These are phyloP conservation scores for Benincasa hispida DNA, from an alignment of 306 rosid genomes.

Conservation along the genomic window DNA sequence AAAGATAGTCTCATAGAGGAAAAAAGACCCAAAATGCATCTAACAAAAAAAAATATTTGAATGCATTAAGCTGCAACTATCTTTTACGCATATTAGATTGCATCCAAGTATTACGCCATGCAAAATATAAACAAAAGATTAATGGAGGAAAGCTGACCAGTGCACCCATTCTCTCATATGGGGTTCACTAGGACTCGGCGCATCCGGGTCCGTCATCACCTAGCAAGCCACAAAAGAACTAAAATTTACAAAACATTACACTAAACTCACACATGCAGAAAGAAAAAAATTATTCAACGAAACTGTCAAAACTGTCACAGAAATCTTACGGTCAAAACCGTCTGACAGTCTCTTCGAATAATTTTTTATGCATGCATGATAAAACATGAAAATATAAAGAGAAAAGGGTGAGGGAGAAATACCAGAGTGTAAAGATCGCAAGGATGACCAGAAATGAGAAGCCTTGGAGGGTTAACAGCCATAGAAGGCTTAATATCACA, in stretches of 20 bases:
- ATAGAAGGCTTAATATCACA: slow-evolving; percentile 74
- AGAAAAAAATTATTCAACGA: too few species aligned
- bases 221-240: slow-evolving; percentile 11
- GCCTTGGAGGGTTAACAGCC: slow-evolving; percentile 42
- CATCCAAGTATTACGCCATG: neutral
- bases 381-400: neutral
- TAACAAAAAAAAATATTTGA: too few species aligned
- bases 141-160: slow-evolving; percentile 20
- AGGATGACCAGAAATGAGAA: slow-evolving; percentile 35
- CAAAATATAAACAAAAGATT: neutral
- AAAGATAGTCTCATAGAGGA: too few species aligned
- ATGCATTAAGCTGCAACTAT: too few species aligned
- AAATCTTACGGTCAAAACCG: too few species aligned
- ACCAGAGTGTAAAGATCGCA: slow-evolving; percentile 71
- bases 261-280: slow-evolving; percentile 15
- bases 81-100: too few species aligned
- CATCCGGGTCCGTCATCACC: slow-evolving; percentile 95
- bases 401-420: neutral
- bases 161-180: slow-evolving; percentile 80
- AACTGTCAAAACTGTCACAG: too few species aligned
- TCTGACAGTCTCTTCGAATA: too few species aligned
- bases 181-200: slow-evolving; percentile 96
- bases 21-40: too few species aligned
- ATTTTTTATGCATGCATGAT: too few species aligned
- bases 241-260: too few species aligned